Evolutionary conservation across 1,284 basidiomycete species (phyloP).

Genomic region (Puccinia brachypodii): DNA sequence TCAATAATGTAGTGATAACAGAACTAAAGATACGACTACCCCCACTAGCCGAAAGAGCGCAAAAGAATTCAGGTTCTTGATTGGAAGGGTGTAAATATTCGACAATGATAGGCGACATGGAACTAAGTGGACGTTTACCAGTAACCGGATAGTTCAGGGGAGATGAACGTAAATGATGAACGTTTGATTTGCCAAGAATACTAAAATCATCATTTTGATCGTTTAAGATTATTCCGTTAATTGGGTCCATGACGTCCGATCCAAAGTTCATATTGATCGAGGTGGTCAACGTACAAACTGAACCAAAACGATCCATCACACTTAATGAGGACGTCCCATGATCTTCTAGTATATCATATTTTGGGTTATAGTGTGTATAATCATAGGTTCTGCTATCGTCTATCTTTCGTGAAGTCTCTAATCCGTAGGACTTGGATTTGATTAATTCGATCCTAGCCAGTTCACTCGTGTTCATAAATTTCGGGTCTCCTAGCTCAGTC

Average conservation of each 20-base stretch:
- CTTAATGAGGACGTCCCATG: constrained; percentile 88
- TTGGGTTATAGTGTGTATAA: constrained; percentile 77
- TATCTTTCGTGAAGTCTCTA: constrained; percentile 27
- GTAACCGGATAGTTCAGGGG: constrained; percentile 77
- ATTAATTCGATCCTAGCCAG: constrained; percentile 1
- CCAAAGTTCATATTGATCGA: constrained; percentile 86
- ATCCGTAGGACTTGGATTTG: constrained; percentile 5
- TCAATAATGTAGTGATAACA: constrained; percentile 76
- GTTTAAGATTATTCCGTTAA: constrained; percentile 83
- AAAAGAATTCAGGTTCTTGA: not conserved
- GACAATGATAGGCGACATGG: constrained; percentile 75
- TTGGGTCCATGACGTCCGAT: constrained; percentile 76
- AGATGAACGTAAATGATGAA: constrained; percentile 68
- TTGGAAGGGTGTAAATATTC: constrained; percentile 60
- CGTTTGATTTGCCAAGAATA: constrained; percentile 74
- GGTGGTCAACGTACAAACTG: constrained; percentile 79
- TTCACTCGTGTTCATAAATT: constrained; percentile 28
- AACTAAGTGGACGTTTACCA: constrained; percentile 82
- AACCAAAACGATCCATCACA: constrained; percentile 75
- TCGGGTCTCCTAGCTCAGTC: constrained; percentile 76
- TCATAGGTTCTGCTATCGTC: constrained; percentile 68
- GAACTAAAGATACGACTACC: constrained; percentile 81
- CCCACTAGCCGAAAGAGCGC: constrained; percentile 75
- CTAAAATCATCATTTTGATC: constrained; percentile 86
- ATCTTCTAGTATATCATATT: constrained; percentile 72